These are phyloP conservation scores for Cyberlindnera xishuangbannaensis DNA, from an alignment of 805 yeast genomes.

Conservation along the genomic window DNA sequence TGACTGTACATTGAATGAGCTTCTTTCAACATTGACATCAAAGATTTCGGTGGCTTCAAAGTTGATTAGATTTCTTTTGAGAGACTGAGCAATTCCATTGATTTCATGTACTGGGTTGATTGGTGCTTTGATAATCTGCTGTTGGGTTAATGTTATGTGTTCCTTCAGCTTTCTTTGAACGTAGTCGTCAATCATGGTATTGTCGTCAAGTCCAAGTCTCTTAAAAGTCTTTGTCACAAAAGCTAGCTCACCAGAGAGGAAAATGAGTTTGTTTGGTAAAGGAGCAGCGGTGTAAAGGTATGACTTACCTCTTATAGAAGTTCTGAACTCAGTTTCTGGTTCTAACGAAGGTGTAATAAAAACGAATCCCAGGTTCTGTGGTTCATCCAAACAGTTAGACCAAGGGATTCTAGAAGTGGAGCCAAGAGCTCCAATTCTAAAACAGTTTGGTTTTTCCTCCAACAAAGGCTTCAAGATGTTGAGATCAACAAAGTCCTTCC, in stretches of 20 bases:
- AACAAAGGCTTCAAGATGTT: conserved; percentile 33
- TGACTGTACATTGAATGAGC: conserved; percentile 24
- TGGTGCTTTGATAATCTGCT: conserved; percentile 28
- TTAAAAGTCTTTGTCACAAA: conserved; percentile 32
- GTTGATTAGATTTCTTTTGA: conserved; percentile 28
- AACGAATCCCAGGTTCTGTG: conserved; percentile 25
- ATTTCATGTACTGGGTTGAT: conserved; percentile 24
- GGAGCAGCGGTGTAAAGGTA: conserved; percentile 39
- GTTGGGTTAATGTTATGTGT: conserved; percentile 18
- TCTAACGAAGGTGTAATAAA: conserved; percentile 24
- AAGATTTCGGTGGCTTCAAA: conserved; percentile 17
- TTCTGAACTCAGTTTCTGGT: conserved; percentile 33
- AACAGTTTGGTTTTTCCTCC: conserved; percentile 37
- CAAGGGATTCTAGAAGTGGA: conserved; percentile 35
- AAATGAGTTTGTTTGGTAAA: conserved; percentile 38
- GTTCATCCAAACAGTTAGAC: conserved; percentile 35
- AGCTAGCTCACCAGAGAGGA: conserved; percentile 36
- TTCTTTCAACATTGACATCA: conserved; percentile 17
- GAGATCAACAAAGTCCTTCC: conserved; percentile 53
- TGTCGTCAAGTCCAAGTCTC: conserved; percentile 27
- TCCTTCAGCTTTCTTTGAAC: conserved; percentile 26
- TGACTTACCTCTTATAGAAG: conserved; percentile 35
- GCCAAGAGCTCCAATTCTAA: conserved; percentile 39
- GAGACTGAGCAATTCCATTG: conserved; percentile 22
- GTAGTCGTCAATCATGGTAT: conserved; percentile 31